A percentile compares a stretch with the other conserved stretches of the same genome.
Conservation (phyloP, 805 yeast species). For the Isabelozyma gotoi region DNA sequence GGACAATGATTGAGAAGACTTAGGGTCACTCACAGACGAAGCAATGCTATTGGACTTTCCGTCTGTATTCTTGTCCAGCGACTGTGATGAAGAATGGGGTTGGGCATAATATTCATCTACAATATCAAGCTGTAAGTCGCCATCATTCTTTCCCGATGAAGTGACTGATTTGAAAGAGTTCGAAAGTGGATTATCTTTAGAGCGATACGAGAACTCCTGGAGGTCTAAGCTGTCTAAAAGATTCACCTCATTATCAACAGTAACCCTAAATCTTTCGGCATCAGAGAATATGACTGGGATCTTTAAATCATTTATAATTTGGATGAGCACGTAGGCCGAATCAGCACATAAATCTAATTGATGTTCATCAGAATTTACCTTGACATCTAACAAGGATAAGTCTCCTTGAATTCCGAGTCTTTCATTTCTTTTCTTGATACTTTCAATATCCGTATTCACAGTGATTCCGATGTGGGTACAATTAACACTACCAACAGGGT, state of each 20-base stretch:
- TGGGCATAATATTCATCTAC: slow-evolving; percentile 18
- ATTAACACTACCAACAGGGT: slow-evolving; percentile 48
- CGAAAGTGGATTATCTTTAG: slow-evolving; percentile 17
- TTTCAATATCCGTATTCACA: slow-evolving; percentile 21
- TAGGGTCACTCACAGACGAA: background rate
- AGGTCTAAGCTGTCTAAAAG: slow-evolving; percentile 43
- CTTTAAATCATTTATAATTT: slow-evolving; percentile 68
- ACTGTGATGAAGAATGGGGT: background rate
- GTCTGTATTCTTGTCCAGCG: background rate
- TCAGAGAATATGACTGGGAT: slow-evolving; percentile 61
- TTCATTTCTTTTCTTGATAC: slow-evolving; percentile 13
- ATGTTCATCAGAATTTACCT: slow-evolving; percentile 48
- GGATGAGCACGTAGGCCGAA: slow-evolving; percentile 71
- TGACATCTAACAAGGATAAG: slow-evolving; percentile 39
- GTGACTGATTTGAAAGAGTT: background rate
- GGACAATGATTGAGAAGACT: slow-evolving; percentile 5
- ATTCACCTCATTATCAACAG: slow-evolving; percentile 31
- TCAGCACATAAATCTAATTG: slow-evolving; percentile 75
- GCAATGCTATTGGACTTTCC: background rate
- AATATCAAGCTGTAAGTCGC: slow-evolving; percentile 5
- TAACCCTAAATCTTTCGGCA: slow-evolving; percentile 55
- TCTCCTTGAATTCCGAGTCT: slow-evolving; percentile 18
- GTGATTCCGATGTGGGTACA: slow-evolving; percentile 36
- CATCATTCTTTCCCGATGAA: background rate
- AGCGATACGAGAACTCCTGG: slow-evolving; percentile 21